phyloP scores from a whole-genome alignment of 805 yeast species.

The Yarrowia porcina region DNA sequence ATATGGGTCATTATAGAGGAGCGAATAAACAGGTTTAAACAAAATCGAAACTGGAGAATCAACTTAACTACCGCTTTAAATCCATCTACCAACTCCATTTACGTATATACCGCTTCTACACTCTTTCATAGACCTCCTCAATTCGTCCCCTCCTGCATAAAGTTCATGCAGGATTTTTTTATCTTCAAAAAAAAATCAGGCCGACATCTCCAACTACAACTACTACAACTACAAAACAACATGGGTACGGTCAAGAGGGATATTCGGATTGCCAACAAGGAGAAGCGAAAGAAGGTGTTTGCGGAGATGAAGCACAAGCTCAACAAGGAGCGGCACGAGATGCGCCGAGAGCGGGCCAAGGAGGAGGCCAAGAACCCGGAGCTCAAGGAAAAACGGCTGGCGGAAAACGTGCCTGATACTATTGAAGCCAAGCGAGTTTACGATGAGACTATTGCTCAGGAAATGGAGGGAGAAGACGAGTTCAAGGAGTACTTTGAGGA shows the following conservation, averaged over 20 bases:
- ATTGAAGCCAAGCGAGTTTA: slow-evolving; percentile 78
- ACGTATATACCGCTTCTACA: too few relatives aligned
- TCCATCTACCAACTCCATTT: not conserved
- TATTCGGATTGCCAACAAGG: slow-evolving; percentile 50
- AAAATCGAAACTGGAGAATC: too few relatives aligned
- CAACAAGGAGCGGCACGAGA: slow-evolving; percentile 71
- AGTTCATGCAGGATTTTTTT: slow-evolving; percentile 20
- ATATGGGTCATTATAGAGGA: too few relatives aligned
- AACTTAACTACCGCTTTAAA: too few relatives aligned
- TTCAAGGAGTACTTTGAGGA: slow-evolving; percentile 55
- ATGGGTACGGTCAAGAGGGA: slow-evolving; percentile 11
- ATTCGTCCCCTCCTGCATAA: not conserved
- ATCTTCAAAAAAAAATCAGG: slow-evolving; percentile 13
- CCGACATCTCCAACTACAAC: too few relatives aligned
- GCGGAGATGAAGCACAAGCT: slow-evolving; percentile 70
- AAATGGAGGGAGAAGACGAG: slow-evolving; percentile 47
- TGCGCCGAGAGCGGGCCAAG: slow-evolving; percentile 78
- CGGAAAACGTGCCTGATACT: slow-evolving; percentile 74
- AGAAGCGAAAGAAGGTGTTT: slow-evolving; percentile 72
- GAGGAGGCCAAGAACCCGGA: slow-evolving; percentile 84
- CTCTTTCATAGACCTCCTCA: not conserved
- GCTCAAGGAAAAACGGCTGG: slow-evolving; percentile 72
- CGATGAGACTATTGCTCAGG: slow-evolving; percentile 70
- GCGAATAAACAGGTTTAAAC: too few relatives aligned
- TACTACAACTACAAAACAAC: not conserved